Percentiles rank a stretch among this genome's conserved stretches.
Evolutionary conservation across 2,329 filamentous ascomycete genomes (phyloP).

Genomic region (Epichloe scottii): DNA sequence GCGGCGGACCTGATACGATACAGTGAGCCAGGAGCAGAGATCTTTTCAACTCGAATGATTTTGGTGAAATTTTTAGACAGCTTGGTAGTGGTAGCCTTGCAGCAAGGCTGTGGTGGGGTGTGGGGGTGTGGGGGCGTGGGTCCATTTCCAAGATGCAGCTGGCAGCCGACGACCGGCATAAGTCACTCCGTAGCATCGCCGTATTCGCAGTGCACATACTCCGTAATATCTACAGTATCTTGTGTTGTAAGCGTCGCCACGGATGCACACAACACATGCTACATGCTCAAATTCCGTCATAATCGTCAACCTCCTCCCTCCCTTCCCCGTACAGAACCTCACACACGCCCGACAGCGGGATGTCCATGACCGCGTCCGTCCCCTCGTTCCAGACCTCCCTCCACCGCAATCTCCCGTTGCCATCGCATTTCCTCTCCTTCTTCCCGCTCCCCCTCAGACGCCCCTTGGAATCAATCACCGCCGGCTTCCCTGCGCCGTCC

Average conservation of each 20-base stretch:
- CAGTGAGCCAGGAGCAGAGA: neutral
- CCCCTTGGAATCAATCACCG: conserved; percentile 64
- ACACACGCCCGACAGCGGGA: conserved; percentile 87
- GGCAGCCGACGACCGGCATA: no score
- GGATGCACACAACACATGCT: no score
- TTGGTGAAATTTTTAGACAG: conserved; percentile 8
- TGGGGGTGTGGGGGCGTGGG: conserved; percentile 4
- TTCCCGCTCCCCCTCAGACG: conserved; percentile 26
- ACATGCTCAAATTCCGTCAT: neutral
- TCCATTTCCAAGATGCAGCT: neutral
- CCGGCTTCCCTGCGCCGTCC: conserved; percentile 78
- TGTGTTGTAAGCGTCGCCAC: no score
- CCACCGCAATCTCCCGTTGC: conserved; percentile 49
- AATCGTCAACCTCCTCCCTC: conserved; percentile 13
- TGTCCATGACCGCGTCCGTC: conserved; percentile 95
- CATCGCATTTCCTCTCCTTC: conserved; percentile 24
- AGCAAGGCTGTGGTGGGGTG: conserved; percentile 12
- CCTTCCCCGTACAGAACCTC: conserved; percentile 76
- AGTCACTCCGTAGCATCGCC: no score
- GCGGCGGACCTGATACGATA: neutral
- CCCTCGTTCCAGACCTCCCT: conserved; percentile 76
- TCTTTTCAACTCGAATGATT: neutral
- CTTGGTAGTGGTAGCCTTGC: conserved; percentile 9
- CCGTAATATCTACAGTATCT: no score
- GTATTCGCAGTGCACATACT: no score